phyloP scores from a whole-genome alignment of 75 land plant genomes.

The Pinus tabuliformis region DNA sequence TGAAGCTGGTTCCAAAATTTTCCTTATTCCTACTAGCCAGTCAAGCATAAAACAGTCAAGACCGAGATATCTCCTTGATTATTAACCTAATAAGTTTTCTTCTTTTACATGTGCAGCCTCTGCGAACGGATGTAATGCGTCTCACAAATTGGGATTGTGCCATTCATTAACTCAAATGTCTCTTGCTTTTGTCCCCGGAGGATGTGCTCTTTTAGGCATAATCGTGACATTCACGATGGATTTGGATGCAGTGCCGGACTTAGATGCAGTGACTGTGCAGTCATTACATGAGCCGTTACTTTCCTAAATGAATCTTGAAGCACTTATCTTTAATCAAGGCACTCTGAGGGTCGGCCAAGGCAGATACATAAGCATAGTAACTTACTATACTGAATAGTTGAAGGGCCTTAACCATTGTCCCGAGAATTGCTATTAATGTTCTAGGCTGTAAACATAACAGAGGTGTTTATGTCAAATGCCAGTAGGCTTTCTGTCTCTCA shows the following conservation, averaged over 20 bases:
- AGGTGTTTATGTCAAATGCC: too few species aligned
- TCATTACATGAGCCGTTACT: conserved; percentile 24
- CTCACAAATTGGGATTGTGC: conserved; percentile 11
- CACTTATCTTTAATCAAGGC: neutral
- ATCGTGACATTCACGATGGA: conserved; percentile 65
- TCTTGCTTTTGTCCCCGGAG: conserved; percentile 74
- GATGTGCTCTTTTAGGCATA: conserved; percentile 69
- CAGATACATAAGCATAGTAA: too few species aligned
- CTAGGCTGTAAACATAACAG: too few species aligned
- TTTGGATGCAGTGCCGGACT: conserved; percentile 31
- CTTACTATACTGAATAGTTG: too few species aligned
- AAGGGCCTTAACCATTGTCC: too few species aligned
- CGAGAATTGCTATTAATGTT: too few species aligned
- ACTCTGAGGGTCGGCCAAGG: neutral
- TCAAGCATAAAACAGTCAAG: neutral
- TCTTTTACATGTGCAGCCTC: conserved; percentile 18
- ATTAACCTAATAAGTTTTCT: neutral
- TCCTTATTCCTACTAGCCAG: too few species aligned
- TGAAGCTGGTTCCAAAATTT: neutral
- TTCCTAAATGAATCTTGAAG: conserved; percentile 3
- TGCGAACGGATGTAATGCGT: neutral
- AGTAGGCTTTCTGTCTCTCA: too few species aligned
- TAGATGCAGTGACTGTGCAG: conserved; percentile 15
- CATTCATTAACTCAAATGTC: conserved; percentile 56
- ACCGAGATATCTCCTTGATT: neutral